A percentile compares a stretch with the other conserved stretches of the same genome.
These are phyloP conservation scores for Colletotrichum costaricense DNA, from an alignment of 2,329 filamentous ascomycete species.

Conservation along the genomic window DNA sequence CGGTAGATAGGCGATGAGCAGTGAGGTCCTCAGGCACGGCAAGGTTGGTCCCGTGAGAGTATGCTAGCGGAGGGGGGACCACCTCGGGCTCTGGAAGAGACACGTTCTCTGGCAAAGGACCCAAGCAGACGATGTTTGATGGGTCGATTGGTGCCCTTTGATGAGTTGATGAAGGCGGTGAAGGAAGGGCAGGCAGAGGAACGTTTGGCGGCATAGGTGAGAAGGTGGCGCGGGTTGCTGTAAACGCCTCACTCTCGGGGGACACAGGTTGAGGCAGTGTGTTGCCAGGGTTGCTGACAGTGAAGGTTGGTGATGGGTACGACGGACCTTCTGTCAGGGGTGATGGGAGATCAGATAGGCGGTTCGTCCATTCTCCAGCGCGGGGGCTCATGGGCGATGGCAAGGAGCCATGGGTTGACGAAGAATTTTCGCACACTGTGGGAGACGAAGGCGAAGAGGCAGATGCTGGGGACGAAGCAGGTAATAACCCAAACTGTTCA, in stretches of 20 bases:
- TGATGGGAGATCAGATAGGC: constrained; percentile 53
- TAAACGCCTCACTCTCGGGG: constrained; percentile 41
- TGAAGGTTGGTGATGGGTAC: constrained; percentile 38
- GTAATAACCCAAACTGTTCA: constrained; percentile 41
- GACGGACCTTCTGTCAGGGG: constrained; percentile 46
- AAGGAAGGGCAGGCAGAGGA: constrained; percentile 37
- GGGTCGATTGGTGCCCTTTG: constrained; percentile 65
- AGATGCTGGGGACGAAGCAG: constrained; percentile 38
- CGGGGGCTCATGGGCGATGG: constrained; percentile 62
- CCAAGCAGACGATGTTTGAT: constrained; percentile 64
- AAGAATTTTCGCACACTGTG: constrained; percentile 47
- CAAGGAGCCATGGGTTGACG: constrained; percentile 53
- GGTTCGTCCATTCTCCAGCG: constrained; percentile 54
- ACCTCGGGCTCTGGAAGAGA: constrained; percentile 47
- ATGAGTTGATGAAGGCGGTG: constrained; percentile 47
- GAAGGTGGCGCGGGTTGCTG: constrained; percentile 44
- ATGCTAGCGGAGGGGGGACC: constrained; percentile 42
- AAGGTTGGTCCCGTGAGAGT: constrained; percentile 40
- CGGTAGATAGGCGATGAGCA: constrained; percentile 41
- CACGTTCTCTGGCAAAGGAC: constrained; percentile 63
- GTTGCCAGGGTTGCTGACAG: constrained; percentile 38
- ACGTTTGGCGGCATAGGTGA: constrained; percentile 38
- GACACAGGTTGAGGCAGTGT: constrained; percentile 19
- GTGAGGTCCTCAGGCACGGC: neutral
- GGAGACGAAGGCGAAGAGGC: constrained; percentile 42